phyloP scores from a whole-genome alignment of 176 grass and related monocot genomes.

The Cocos nucifera region DNA sequence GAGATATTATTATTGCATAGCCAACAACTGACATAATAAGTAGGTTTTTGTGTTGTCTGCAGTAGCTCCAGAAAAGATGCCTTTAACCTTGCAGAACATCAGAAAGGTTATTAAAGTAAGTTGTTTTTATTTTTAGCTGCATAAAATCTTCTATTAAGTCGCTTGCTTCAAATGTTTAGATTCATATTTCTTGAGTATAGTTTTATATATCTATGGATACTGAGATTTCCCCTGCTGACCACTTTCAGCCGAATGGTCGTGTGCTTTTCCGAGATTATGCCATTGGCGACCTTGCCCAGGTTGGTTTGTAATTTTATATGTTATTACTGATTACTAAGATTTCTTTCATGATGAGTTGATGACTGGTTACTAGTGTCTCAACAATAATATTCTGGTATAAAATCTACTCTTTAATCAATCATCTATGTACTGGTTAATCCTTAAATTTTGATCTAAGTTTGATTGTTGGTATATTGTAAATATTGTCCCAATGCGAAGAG shows the following conservation, averaged over 20 bases:
- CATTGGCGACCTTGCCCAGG: constrained; percentile 87
- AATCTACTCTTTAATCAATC: too few species aligned
- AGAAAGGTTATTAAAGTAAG: constrained; percentile 72
- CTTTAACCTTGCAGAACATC: constrained; percentile 53
- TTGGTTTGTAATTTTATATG: constrained; percentile 16
- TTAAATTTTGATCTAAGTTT: too few species aligned
- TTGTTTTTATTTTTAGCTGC: neutral
- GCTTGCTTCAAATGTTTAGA: neutral
- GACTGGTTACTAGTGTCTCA: too few species aligned
- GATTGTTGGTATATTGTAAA: too few species aligned
- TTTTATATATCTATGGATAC: constrained; percentile 1
- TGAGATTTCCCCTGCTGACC: constrained; percentile 9
- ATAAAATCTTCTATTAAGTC: neutral
- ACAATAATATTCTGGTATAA: too few species aligned
- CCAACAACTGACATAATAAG: constrained; percentile 73
- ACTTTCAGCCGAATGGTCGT: constrained; percentile 49
- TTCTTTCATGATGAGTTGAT: constrained; percentile 3
- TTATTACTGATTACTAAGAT: neutral
- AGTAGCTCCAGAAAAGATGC: constrained; percentile 90
- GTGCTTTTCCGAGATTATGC: constrained; percentile 92
- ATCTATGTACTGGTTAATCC: too few species aligned
- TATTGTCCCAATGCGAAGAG: too few species aligned
- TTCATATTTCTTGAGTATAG: constrained; percentile 10
- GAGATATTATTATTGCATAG: constrained; percentile 1
- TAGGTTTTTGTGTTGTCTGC: constrained; percentile 98